A percentile compares a stretch with the other conserved stretches of the same genome.
Conservation (phyloP, 2,329 filamentous ascomycete species). For the Myriosclerotinia scirpicola region DNA sequence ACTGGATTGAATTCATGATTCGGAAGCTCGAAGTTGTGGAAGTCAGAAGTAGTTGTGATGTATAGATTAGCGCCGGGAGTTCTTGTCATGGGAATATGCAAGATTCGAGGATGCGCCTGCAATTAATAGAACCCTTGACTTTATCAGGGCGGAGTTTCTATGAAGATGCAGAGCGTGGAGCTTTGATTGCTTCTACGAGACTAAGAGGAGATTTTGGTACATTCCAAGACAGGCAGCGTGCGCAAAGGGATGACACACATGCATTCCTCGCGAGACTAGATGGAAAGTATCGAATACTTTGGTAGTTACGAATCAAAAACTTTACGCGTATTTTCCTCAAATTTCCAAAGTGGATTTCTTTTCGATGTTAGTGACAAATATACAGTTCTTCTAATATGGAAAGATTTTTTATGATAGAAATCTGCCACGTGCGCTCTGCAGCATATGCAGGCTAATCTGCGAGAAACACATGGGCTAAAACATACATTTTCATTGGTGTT, state of each 20-base stretch:
- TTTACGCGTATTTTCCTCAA: background rate
- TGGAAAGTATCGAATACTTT: too few relatives aligned
- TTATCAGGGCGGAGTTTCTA: too few relatives aligned
- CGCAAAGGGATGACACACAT: background rate
- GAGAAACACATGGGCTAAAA: conserved; percentile 13
- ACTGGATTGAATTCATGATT: background rate
- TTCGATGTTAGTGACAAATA: too few relatives aligned
- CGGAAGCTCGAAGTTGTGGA: background rate
- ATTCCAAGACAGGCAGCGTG: too few relatives aligned
- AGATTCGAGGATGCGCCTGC: too few relatives aligned
- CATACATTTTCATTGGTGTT: conserved; percentile 10
- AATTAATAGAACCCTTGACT: too few relatives aligned
- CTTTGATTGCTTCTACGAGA: too few relatives aligned
- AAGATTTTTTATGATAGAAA: too few relatives aligned
- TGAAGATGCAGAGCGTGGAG: too few relatives aligned
- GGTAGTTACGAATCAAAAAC: background rate
- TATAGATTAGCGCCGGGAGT: background rate
- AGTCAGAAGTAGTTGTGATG: background rate
- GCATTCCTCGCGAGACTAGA: background rate
- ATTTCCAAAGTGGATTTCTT: too few relatives aligned
- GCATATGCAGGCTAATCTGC: background rate
- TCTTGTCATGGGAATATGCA: background rate
- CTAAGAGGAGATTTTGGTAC: too few relatives aligned
- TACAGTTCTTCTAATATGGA: too few relatives aligned
- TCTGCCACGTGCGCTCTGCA: background rate